Percentiles rank a stretch among this genome's conserved stretches.
These are phyloP conservation scores for Aspergillus aculeatus DNA, from an alignment of 2,329 filamentous ascomycete genomes.

Conservation along the genomic window DNA sequence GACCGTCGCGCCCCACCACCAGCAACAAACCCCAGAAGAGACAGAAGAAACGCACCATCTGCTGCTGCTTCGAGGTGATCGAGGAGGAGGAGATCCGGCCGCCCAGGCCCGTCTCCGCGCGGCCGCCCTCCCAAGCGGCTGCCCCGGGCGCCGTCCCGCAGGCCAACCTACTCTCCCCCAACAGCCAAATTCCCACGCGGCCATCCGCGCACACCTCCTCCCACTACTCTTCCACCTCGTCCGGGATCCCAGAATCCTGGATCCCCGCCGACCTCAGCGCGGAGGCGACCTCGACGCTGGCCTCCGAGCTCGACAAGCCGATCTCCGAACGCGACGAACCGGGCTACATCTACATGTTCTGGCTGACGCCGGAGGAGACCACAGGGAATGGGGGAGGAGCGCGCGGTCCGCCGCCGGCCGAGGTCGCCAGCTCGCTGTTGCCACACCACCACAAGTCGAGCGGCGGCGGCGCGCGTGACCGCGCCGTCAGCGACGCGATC, in stretches of 20 bases:
- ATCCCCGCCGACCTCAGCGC: conserved; percentile 69
- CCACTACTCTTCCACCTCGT: conserved; percentile 11
- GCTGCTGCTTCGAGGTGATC: conserved; percentile 37
- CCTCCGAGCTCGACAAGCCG: conserved; percentile 73
- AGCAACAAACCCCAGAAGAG: conserved; percentile 19
- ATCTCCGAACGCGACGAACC: conserved; percentile 72
- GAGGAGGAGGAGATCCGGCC: conserved; percentile 29
- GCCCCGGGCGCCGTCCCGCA: background rate
- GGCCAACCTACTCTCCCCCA: conserved; percentile 1
- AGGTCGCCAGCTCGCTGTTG: conserved; percentile 60
- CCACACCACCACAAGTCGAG: conserved; percentile 42
- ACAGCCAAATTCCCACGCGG: conserved; percentile 1
- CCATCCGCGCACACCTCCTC: conserved; percentile 42
- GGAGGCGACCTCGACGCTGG: conserved; percentile 66
- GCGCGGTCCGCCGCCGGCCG: conserved; percentile 51
- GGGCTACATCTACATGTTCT: conserved; percentile 99
- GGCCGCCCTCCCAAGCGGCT: conserved; percentile 13
- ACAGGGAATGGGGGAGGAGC: conserved; percentile 45
- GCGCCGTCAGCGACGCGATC: conserved; percentile 39
- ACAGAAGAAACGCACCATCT: conserved; percentile 26
- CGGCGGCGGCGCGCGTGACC: conserved; percentile 24
- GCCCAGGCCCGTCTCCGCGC: conserved; percentile 20
- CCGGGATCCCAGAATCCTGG: conserved; percentile 54
- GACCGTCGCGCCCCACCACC: conserved; percentile 3
- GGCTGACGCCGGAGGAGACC: conserved; percentile 69